phyloP scores from a whole-genome alignment of 805 yeast species.

The Pichia rugopelliculosa region DNA sequence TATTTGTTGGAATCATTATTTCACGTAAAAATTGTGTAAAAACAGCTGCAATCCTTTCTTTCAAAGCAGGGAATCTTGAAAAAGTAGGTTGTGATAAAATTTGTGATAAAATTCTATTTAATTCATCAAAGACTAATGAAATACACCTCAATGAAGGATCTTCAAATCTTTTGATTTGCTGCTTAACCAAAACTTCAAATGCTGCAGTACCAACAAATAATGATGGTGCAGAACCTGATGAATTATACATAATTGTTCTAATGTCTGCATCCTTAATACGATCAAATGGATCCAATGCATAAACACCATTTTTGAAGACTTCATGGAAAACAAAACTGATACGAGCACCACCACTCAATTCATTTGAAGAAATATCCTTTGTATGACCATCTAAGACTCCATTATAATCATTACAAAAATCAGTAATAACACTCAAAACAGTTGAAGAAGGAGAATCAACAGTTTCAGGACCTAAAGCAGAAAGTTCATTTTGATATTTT shows the following conservation, averaged over 20 bases:
- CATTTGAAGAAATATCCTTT: conserved; percentile 79
- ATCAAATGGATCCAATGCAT: conserved; percentile 91
- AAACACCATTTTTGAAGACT: conserved; percentile 85
- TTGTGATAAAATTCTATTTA: conserved; percentile 83
- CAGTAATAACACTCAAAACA: conserved; percentile 85
- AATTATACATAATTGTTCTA: conserved; percentile 93
- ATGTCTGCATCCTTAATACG: conserved; percentile 93
- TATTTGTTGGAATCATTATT: conserved; percentile 76
- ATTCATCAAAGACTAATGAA: conserved; percentile 85
- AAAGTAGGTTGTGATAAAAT: conserved; percentile 75
- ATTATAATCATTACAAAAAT: conserved; percentile 83
- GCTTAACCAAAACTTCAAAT: conserved; percentile 90
- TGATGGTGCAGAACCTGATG: conserved; percentile 94
- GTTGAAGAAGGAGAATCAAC: conserved; percentile 85
- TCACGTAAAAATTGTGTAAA: conserved; percentile 76
- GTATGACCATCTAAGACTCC: conserved; percentile 91
- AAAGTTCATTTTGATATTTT: conserved; percentile 76
- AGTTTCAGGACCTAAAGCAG: conserved; percentile 78
- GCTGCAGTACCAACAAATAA: conserved; percentile 96
- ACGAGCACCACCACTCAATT: conserved; percentile 97
- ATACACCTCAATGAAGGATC: conserved; percentile 90
- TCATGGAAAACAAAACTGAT: conserved; percentile 95
- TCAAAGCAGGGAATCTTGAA: conserved; percentile 83
- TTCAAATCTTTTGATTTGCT: conserved; percentile 88
- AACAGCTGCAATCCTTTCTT: conserved; percentile 75